A percentile compares a stretch with the other conserved stretches of the same genome.
Conservation (phyloP, 768 basidiomycete genomes). For the Ephemerocybe angulata region DNA sequence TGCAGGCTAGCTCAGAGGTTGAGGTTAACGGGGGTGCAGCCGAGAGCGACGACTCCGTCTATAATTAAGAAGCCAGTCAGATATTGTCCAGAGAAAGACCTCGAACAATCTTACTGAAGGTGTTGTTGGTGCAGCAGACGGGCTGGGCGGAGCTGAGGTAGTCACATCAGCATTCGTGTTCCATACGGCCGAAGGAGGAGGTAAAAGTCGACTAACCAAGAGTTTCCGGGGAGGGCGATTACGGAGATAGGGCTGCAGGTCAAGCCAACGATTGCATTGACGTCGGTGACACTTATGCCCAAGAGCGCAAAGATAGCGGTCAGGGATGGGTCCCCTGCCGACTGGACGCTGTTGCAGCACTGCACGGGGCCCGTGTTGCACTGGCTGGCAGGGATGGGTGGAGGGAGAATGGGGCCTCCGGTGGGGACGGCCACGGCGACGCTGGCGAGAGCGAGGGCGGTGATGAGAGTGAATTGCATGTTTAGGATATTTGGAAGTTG, state of each 20-base stretch:
- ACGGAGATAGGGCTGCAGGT: constrained; percentile 17
- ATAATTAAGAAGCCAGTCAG: not conserved
- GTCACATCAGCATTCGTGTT: not conserved
- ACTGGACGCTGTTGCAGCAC: constrained; percentile 19
- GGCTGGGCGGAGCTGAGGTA: constrained; percentile 21
- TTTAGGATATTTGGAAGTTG: not conserved
- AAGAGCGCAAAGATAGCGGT: constrained; percentile 11
- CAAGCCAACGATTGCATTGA: constrained; percentile 11
- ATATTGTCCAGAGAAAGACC: not conserved
- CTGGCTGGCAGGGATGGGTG: constrained; percentile 5
- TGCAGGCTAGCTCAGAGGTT: too few species aligned
- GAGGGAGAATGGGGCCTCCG: not conserved
- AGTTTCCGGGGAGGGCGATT: constrained; percentile 14
- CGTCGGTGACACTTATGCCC: constrained; percentile 9
- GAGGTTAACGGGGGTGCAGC: constrained; percentile 23
- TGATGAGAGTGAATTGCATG: constrained; percentile 6
- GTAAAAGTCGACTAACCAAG: constrained; percentile 8
- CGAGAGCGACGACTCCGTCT: constrained; percentile 15
- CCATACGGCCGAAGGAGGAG: not conserved
- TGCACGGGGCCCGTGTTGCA: constrained; percentile 20
- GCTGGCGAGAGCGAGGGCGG: not conserved
- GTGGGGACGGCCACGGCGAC: not conserved
- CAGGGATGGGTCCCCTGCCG: constrained; percentile 2
- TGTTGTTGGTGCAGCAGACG: constrained; percentile 29
- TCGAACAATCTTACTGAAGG: constrained; percentile 18